Evolutionary conservation across 495 filamentous ascomycete species (phyloP), one percentile per base, ranked within the genome.

Genomic region (Tetracladium setigerum): DNA sequence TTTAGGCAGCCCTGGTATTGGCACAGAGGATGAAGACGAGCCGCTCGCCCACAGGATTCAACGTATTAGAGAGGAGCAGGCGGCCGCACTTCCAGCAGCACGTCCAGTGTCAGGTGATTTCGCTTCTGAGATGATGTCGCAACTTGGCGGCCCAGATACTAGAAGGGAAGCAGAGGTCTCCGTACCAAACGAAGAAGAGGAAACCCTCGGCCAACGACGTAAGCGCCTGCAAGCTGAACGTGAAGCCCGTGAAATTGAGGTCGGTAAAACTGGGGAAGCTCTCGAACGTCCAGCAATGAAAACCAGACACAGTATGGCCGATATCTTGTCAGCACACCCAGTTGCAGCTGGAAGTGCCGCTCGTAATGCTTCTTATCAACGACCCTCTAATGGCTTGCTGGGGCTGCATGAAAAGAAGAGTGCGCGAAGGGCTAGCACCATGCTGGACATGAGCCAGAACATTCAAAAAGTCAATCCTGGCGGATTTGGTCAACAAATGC

Each of bases 141-240:
- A 88, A 58, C 73, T 92, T 53, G 81, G 80, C 36, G 74, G 70
- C 2, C 53, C 56, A 10, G 56, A 55, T 38, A 49, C 44, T 41
- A 67, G 58, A 41, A 56, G 57, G 30, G 50, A 60, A 33, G 18
- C 13, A 15, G 30, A 39, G 4, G 19, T 38, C 5, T 56, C 59
- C 5, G 56, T 61, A 12, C 62, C 59, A 1, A 62, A 68, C 5
- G 84, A 83, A 47, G 74, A 76, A 44, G 87, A 95, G 52, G 91
- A 98, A 61, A 95, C 90, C 0, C 76, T 98, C 2, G 92, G 82
- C 11, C 88, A 97, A 59, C 81, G 91, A 7, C 82, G 89, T 4
- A 78, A 73, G 48, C 79, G 92, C 12, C 74, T 98, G 1, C 86
- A 89, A 62, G 80, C 76, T 37, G 85, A 91, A 64, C 73, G 72